phyloP scores from a whole-genome alignment of 768 basidiomycete species.

The Calocybe cyanea region DNA sequence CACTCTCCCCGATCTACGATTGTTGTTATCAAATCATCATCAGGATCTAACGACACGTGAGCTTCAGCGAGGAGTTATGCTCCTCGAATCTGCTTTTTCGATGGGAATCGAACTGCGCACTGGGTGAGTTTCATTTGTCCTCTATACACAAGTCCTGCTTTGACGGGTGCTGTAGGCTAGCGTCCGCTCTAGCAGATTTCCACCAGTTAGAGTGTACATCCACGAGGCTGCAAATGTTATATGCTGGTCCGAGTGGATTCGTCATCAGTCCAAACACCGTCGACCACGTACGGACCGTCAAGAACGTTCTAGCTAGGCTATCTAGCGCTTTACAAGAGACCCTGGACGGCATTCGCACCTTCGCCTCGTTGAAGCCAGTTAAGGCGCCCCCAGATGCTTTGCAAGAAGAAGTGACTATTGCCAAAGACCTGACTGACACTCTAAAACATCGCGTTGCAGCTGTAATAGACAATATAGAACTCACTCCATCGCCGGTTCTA shows the following conservation, averaged over 20 bases:
- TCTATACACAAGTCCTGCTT: slow-evolving; percentile 2
- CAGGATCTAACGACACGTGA: slow-evolving; percentile 84
- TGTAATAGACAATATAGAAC: slow-evolving; percentile 17
- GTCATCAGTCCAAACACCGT: slow-evolving; percentile 7
- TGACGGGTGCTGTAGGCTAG: slow-evolving; percentile 24
- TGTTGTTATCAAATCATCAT: slow-evolving; percentile 66
- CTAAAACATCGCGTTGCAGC: slow-evolving; percentile 22
- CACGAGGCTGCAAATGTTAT: slow-evolving; percentile 24
- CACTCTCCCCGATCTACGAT: slow-evolving; percentile 63
- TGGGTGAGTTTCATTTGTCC: slow-evolving; percentile 45
- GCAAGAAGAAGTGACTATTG: slow-evolving; percentile 21
- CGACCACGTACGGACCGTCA: slow-evolving; percentile 18
- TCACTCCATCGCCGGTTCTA: slow-evolving; percentile 28
- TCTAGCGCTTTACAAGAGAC: slow-evolving; percentile 35
- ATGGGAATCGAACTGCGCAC: slow-evolving; percentile 60
- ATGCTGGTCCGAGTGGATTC: slow-evolving; percentile 11
- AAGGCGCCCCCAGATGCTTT: slow-evolving; percentile 19
- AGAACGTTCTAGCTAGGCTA: slow-evolving; percentile 27
- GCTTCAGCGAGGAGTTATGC: slow-evolving; percentile 70
- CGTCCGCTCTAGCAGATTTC: slow-evolving; percentile 19
- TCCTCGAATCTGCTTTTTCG: slow-evolving; percentile 76
- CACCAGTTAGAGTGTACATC: slow-evolving; percentile 19
- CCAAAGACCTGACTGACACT: slow-evolving; percentile 20
- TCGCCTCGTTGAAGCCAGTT: slow-evolving; percentile 29
- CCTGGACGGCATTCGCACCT: slow-evolving; percentile 27